Base-by-base conservation (phyloP, 768 basidiomycete species). In the Agrocybe chaxingu region DNA sequence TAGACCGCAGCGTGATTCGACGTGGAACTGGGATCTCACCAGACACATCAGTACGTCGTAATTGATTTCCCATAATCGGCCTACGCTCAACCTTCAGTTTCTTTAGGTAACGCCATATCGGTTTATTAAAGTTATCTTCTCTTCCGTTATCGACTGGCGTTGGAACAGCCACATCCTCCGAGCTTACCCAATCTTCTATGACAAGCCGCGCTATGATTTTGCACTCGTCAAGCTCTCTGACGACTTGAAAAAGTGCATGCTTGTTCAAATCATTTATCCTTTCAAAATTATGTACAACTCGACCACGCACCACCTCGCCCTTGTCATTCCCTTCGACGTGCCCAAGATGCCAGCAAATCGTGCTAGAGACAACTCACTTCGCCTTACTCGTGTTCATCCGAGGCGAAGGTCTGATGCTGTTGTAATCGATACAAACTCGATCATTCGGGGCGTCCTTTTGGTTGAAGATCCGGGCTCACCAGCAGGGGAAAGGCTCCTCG, bases 181-280 rank as follows among this genome's bases (percentile, higher is more conserved):
- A 2, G 67, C 61, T 53, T 70, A 62, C 45, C 66, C 68, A 7
- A 42, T 39, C 0, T 74, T 73, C 51, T 56, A 61, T 36, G 35
- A 52, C 0, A 18, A 38, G 1, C 61, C 60, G 7, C 58, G 57
- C 0, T 70, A 62, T 30, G 57, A 70, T 39, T 64, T 38, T 45
- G 63, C 53, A 13, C 16, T 60, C 5, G 39, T 60, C 10, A 39
- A 58, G 42, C 45, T 54, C 18, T 16, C 16, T 16, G 16, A 16
- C 16, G 29, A 52, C 12, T 41, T 24, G 3, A 37, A 51, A 18
- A 18, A 43, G 38, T 39, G 13, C 24, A 45, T 52, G 10, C 50
- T 57, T 47, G 50, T 41, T 10, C 49, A 47, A 46, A 13, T 57
- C 29, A 16, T 52, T 4, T 47, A 36, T 16, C 16, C 16, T 16